Conservation (phyloP, 2,329 filamentous ascomycete genomes). For the Ophiosphaerella korrae region DNA sequence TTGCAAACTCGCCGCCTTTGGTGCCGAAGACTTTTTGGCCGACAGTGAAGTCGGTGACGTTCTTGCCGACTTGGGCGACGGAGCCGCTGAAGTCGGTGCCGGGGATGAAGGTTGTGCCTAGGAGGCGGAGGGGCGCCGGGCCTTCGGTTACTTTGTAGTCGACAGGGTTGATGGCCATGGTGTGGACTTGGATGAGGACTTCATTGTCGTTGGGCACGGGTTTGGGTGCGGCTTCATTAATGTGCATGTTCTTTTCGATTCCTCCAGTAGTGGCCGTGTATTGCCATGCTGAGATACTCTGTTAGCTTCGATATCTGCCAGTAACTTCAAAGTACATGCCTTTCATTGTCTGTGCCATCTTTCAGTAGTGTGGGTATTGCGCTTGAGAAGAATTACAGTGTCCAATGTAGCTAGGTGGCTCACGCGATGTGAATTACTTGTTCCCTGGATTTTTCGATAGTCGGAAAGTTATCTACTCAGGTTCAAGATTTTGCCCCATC, state of each 20-base stretch:
- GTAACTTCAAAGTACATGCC: no score
- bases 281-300: constrained; percentile 55
- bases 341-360: constrained; percentile 54
- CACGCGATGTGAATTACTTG: no score
- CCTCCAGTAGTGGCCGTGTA: constrained; percentile 54
- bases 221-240: constrained; percentile 52
- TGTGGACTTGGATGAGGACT: constrained; percentile 61
- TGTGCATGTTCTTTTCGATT: constrained; percentile 60
- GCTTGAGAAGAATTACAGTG: no score
- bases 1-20: constrained; percentile 32
- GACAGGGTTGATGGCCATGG: constrained; percentile 63
- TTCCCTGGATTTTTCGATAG: no score
- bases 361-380: background rate
- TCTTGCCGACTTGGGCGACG: constrained; percentile 47
- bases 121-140: constrained; percentile 29
- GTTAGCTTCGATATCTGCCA: no score
- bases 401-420: no score
- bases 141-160: constrained; percentile 68
- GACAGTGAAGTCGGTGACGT: constrained; percentile 34
- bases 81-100: constrained; percentile 60
- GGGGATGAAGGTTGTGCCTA: constrained; percentile 49
- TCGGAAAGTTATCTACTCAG: no score
- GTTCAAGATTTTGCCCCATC: no score
- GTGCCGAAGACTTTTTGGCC: constrained; percentile 51
- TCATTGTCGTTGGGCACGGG: constrained; percentile 49